Evolutionary conservation across 306 rosid genomes (phyloP), one percentile per base, ranked within the genome.

Genomic region (Rubus idaeus): DNA sequence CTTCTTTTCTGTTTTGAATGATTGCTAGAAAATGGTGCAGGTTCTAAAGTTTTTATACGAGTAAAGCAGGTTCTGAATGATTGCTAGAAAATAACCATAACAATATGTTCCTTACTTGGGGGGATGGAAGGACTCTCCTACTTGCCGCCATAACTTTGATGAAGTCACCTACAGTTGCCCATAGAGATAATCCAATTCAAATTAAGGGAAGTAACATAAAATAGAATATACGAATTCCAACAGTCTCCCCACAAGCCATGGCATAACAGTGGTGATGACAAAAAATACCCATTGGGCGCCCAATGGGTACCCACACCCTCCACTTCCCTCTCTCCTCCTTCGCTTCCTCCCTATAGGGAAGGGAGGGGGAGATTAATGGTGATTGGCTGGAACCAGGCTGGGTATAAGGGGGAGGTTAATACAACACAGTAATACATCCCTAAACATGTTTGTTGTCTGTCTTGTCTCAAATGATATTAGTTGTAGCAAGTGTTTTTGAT

Each of bases 61-160:
- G 46, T 50, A 73, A 74, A 61, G 78, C 74, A 47, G 11, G 73
- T 74, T 50, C 51, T 74, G 71, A 71, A 61, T 40, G 76, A 75
- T 30, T 55, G 75, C 65, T 67, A 79, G 73, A 23, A 49, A 74
- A 42, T 51, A 82, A 68, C 37, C 14, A n/a, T 14, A 51, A 17
- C 30, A 65, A 9, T 21, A 41, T 42, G 67, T 52, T 81, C 47
- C 93, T 90, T 88, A 92, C 96, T 90, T 90, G 30, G 96, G 97
- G 77, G 97, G 97, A 75, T 90, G 87, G 89, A 92, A 92, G 58
- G 96, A 90, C 86, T 92, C 97, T 84, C 96, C 97, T 49, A 92
- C 93, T 92, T 88, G 96, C 78, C 97, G 92, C 97, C 97, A 90
- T 75, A 92, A 80, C 85, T 92, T 92, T 58, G 91, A 84, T 65